Base-by-base conservation (phyloP, 106 monocot genomes). In the Narthecium ossifragum region DNA sequence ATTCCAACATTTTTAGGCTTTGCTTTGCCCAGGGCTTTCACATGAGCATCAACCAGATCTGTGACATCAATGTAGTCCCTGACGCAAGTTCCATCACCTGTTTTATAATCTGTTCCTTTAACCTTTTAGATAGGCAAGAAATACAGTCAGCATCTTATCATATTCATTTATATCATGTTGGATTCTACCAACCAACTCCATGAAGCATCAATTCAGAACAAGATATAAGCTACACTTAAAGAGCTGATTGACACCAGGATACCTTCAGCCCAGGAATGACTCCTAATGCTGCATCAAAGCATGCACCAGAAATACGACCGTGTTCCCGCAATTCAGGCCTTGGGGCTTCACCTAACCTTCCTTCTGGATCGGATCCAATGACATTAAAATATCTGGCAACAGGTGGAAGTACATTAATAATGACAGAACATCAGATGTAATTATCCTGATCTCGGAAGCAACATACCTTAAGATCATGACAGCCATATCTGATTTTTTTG, bases 1-100 rank as follows among this genome's bases (percentile, higher is more conserved):
- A 61, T 61, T 4, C 61, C 61, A 46, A 61, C 61, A 29, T 61
- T 61, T 3, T 43, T 46, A n/a, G 26, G 61, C 14, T 17, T 45
- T 28, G 61, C 61, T 28, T 61, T 61, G 45, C 17, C 46, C 0
- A 61, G 61, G 14, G 61, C 61, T 18, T 61, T 61, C 14, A 61
- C 61, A 46, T 61, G 61, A 28, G 61, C 61, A 46, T 61, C 61
- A 46, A 61, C 61, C 17, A 61, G 23, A 61, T 61, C 61, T 1
- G 61, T 61, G 14, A 61, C 61, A 20, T 61, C 61, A 31, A 61
- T 61, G 46, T 61, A 61, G 27, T 61, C 61, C 46, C 61, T 61
- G 8, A 61, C 30, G 30, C 61, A 61, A 47, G 61, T 61, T 46
- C 61, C 61, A 61, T 61, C 61, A 29, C 11, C 45, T 28, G 61